Evolutionary conservation across 2,329 filamentous ascomycete species (phyloP), one percentile per base, ranked within the genome.

Genomic region (Fusarium tjaetaba): DNA sequence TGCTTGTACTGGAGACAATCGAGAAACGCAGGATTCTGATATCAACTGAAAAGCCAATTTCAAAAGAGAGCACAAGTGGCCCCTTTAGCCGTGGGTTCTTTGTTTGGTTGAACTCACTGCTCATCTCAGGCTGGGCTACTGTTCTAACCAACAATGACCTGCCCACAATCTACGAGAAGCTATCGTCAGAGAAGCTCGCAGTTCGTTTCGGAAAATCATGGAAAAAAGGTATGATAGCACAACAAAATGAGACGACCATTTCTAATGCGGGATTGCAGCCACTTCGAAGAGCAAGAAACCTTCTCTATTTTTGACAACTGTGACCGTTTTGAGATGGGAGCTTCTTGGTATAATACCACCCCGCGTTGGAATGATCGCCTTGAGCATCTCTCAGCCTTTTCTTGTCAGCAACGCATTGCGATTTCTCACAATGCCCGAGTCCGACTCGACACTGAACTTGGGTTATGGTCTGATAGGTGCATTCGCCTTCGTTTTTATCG

Each of bases 21-120:
- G 80, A 82, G 60, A 82, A 82, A 68, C 76, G 79, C 13, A 65
- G 43, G 11, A 80, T 82, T 2, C 56, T 82, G 28, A 70, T 81
- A 8, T 79, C 86, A 10, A 77, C 87, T 7, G 86, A 83, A 52
- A 77, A 79, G 3, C 69, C 76, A 5, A 83, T 81, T 46, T 86
- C 88, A 2, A 84, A 82, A 0, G 89, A 91, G 74, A 84, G 84
- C 7, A 88, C 85, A 5, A 86, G 84, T 26, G 80, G 80, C 0
- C 80, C 79, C 0, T 71, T 81, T 4, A 79, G 65, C 34, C 77
- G 79, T 1, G 79, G 80, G 0, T 77, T 81, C 61, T 82, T 82
- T 36, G 65, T 81, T 28, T 82, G 80, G 80, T 66, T 82, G 20
- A 81, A 81, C 41, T 82, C 83, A 5, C 76, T 90, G 11, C 85